Percentiles rank a stretch among this genome's conserved stretches.
Conservation (phyloP, 352 stramenopile species). For the Hyaloperonospora arabidopsidis region DNA sequence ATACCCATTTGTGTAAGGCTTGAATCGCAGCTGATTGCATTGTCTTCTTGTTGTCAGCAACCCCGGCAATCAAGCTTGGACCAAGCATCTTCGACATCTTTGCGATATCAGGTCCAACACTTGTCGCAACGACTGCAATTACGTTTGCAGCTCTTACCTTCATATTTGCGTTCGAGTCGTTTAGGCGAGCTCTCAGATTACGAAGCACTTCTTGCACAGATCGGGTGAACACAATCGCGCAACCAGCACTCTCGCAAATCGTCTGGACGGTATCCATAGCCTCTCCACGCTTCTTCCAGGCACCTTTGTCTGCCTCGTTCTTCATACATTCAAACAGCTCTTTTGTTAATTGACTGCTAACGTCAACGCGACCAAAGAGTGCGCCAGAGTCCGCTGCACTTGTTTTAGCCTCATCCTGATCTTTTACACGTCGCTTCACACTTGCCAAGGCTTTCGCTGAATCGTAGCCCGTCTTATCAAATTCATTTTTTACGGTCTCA, state of each 20-base stretch:
- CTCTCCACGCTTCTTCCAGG: slow-evolving; percentile 78
- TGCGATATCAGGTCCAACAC: slow-evolving; percentile 61
- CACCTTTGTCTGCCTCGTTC: slow-evolving; percentile 75
- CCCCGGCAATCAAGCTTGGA: slow-evolving; percentile 53
- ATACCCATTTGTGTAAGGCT: slow-evolving; percentile 78
- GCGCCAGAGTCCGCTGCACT: slow-evolving; percentile 36
- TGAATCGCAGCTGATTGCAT: slow-evolving; percentile 78
- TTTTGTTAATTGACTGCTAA: slow-evolving; percentile 78
- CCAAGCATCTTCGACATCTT: slow-evolving; percentile 82
- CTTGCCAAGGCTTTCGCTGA: slow-evolving; percentile 42
- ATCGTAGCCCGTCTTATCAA: slow-evolving; percentile 77
- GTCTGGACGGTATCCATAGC: slow-evolving; percentile 74
- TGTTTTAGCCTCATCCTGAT: slow-evolving; percentile 40
- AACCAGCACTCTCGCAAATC: slow-evolving; percentile 69
- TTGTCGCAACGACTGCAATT: slow-evolving; percentile 67
- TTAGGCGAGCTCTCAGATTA: slow-evolving; percentile 65
- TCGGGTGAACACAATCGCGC: slow-evolving; percentile 80
- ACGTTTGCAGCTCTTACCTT: slow-evolving; percentile 83
- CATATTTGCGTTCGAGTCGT: slow-evolving; percentile 80
- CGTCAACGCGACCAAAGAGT: slow-evolving; percentile 69
- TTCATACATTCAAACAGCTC: slow-evolving; percentile 83
- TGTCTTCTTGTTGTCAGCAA: slow-evolving; percentile 85
- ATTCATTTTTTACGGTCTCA: slow-evolving; percentile 67
- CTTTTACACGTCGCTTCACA: slow-evolving; percentile 64
- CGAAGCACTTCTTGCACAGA: slow-evolving; percentile 71